These are phyloP conservation scores for Gloeopeniophorella convolvens DNA, from an alignment of 768 basidiomycete species.

Conservation along the genomic window DNA sequence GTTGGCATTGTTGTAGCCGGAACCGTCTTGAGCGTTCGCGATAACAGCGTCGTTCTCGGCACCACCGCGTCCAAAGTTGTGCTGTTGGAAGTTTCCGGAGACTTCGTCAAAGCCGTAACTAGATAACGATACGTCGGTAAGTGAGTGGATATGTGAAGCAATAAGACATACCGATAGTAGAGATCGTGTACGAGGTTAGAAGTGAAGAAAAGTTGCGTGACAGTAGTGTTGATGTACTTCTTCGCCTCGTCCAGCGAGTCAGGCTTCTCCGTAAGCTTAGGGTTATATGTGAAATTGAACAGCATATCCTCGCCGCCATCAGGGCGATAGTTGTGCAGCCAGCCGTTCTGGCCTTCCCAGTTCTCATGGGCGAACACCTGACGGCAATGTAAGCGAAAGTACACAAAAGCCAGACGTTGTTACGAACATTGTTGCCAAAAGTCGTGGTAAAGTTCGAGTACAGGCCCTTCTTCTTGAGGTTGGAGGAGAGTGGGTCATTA, in stretches of 20 bases:
- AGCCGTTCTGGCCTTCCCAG: constrained; percentile 67
- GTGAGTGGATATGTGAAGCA: not conserved
- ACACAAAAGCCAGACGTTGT: too few species aligned
- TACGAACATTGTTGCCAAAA: constrained; percentile 74
- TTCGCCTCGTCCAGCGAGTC: constrained; percentile 68
- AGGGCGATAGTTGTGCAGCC: constrained; percentile 74
- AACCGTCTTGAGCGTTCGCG: constrained; percentile 92
- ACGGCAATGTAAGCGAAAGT: too few species aligned
- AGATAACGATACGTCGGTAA: constrained; percentile 17
- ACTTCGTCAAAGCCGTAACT: constrained; percentile 90
- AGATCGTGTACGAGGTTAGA: constrained; percentile 76
- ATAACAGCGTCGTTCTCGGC: constrained; percentile 85
- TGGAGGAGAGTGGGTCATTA: constrained; percentile 51
- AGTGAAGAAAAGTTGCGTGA: constrained; percentile 89
- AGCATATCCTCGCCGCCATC: constrained; percentile 45
- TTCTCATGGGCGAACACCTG: constrained; percentile 92
- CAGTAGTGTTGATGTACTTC: constrained; percentile 79
- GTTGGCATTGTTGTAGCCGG: constrained; percentile 89
- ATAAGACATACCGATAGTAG: constrained; percentile 52
- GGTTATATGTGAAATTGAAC: constrained; percentile 74
- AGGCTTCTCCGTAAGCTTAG: constrained; percentile 44
- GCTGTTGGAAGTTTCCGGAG: constrained; percentile 95
- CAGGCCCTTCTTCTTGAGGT: constrained; percentile 20
- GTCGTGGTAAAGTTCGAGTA: constrained; percentile 67
- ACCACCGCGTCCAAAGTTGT: constrained; percentile 93